Percentiles rank a stretch among this genome's conserved stretches.
Evolutionary conservation across 768 basidiomycete genomes (phyloP).

Genomic region (Panellus pusillus): DNA sequence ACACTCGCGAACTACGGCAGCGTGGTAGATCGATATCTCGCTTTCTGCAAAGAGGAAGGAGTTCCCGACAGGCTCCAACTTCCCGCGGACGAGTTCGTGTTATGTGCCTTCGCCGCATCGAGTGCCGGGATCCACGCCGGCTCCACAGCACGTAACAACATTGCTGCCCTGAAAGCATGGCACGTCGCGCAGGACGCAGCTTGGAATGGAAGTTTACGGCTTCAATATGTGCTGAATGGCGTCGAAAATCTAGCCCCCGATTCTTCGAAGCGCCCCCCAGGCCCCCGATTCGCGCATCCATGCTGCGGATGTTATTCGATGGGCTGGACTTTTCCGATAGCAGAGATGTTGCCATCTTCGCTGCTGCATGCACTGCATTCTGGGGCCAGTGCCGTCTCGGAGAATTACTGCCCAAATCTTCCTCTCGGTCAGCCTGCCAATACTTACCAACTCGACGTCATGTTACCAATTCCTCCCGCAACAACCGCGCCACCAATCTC

Average conservation of each 20-base stretch:
- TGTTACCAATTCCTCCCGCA: no score
- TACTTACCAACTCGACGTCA: no score
- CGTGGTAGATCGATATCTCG: no score
- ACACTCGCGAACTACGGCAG: no score
- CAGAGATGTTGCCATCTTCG: conserved; percentile 34
- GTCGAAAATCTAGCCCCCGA: background rate
- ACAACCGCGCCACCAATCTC: background rate
- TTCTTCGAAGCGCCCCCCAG: conserved; percentile 1
- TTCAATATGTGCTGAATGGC: background rate
- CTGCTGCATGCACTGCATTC: conserved; percentile 34
- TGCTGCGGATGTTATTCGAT: conserved; percentile 29
- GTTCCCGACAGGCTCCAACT: no score
- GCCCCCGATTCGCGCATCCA: conserved; percentile 25
- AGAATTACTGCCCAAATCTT: conserved; percentile 26
- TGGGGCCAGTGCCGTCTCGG: conserved; percentile 34
- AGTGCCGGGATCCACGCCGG: background rate
- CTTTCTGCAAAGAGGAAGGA: no score
- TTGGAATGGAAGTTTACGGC: background rate
- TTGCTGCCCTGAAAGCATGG: conserved; percentile 1
- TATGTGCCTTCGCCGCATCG: background rate
- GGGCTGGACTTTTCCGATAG: conserved; percentile 4
- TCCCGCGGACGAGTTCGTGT: no score
- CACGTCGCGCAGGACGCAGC: background rate
- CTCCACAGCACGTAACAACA: no score
- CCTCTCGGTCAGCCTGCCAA: conserved; percentile 6